Base-by-base conservation (phyloP, 768 basidiomycete genomes). In the Coprinellus micaceus region DNA sequence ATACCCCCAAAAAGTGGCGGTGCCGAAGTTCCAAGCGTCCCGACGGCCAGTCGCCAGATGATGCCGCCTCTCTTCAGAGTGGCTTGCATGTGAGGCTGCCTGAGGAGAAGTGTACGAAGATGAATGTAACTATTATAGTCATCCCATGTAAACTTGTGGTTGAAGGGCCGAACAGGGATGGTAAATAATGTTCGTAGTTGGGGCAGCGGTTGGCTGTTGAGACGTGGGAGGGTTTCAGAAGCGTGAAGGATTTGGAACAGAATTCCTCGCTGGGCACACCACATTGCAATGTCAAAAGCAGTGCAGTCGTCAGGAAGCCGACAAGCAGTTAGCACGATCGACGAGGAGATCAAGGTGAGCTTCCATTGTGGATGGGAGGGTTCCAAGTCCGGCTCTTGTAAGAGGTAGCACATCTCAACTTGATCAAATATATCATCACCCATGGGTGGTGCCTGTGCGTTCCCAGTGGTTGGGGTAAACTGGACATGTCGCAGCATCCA, bases 101-200 rank as follows among this genome's bases (percentile, higher is more conserved):
- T 12, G 4, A 53, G 52, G 3, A 53, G 21, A 12, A 43, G 12
- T 2, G 39, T 43, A 4, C 52, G 2, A 4, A 2, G 19, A 29
- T 53, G 15, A 10, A 53, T 25, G 52, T 53, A 53, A 19, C 39
- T 43, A 10, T 53, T 24, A 30, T 53, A 53, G 21, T 53, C 52
- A 10, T 39, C 19, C 19, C 28, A 19, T 12, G 37, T 25, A 26
- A 53, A 53, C 17, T 25, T 33, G 26, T 52, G 51, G 19, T 39
- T 3, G 12, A 52, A 52, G 15, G 5, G 15, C 6, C 51, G 29
- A 10, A 40, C 22, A 4, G 51, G 36, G 3, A 40, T 17, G 12
- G 3, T 17, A 21, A n/a, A n/a, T n/a, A n/a, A n/a, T n/a, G n/a
- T n/a, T n/a, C n/a, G n/a, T n/a, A n/a, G n/a, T n/a, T n/a, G n/a